Base-by-base conservation (phyloP, 257 asterid species). In the Ballota nigra region DNA sequence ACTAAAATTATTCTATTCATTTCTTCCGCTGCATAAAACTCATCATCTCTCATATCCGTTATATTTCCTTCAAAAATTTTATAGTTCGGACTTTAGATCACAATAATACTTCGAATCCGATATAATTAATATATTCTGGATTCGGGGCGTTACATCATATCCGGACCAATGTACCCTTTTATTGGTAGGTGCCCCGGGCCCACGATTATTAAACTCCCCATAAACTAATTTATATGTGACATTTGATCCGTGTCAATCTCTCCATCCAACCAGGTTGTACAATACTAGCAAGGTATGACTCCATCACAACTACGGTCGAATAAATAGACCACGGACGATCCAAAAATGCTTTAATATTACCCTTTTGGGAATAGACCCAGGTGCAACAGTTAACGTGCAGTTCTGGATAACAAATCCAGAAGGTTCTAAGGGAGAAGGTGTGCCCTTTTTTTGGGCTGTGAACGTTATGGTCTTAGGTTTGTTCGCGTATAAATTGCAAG, bases 261-360 rank as follows among this genome's bases (percentile, higher is more conserved):
- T 13, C 66, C 66, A 60, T n/a, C 45, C 58, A 41, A 41, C 0
- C 24, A n/a, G 66, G 66, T 18, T 29, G 26, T 31, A 60, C 7
- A 12, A 31, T 16, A 47, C 0, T 10, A 3, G 29, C 66, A 6
- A 60, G 8, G 8, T 60, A 31, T 26, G 65, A 28, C 43, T 59
- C 65, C 65, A 59, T 59, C 65, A 59, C 67, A 4, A 61, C 67
- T 2, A 61, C 68, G 0, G 68, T 62, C 6, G 68, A 62, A 52
- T 62, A 62, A 22, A 7, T 34, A 20, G 29, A 16, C 68, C 68
- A 62, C 12, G 51, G 68, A 9, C 68, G 51, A 0, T 52, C 68
- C 7, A 62, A 2, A 19, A 15, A 62, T 0, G 31, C 33, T 6
- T 36, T 18, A 15, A 16, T 0, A 0, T 33, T 33, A 4, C 1